Conservation (phyloP, 192 early-diverging fungal species). For the Glomus cerebriforme region DNA sequence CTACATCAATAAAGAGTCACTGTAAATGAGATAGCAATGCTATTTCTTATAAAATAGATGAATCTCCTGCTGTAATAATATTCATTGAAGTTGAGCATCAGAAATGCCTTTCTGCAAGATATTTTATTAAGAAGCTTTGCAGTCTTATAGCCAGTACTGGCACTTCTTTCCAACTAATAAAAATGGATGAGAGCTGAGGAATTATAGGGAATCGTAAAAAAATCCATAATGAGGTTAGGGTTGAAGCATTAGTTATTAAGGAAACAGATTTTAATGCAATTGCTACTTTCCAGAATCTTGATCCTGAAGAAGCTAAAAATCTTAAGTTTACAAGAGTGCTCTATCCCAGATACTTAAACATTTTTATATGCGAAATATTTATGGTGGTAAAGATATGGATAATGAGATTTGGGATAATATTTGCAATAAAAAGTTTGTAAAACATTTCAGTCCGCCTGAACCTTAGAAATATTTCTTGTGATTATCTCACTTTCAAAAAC, state of each 20-base stretch:
- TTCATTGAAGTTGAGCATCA: conserved; percentile 28
- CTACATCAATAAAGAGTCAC: conserved; percentile 10
- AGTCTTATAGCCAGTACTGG: conserved; percentile 22
- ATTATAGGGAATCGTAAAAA: conserved; percentile 16
- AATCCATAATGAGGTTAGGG: no score
- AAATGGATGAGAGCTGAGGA: no score
- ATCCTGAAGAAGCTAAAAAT: no score
- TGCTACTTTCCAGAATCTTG: no score
- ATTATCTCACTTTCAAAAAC: conserved; percentile 20
- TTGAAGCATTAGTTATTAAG: no score
- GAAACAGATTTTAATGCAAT: no score
- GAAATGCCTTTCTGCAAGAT: conserved; percentile 20
- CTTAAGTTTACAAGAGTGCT: no score
- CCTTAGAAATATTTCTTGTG: conserved; percentile 17
- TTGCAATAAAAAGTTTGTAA: conserved; percentile 14
- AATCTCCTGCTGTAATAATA: conserved; percentile 5
- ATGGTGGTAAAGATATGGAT: no score
- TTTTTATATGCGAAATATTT: no score
- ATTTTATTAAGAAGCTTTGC: conserved; percentile 24
- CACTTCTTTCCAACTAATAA: background rate
- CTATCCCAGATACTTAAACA: no score
- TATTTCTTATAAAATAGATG: conserved; percentile 3
- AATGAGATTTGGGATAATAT: background rate
- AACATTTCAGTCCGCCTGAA: conserved; percentile 24
- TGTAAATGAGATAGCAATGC: conserved; percentile 11